Conservation (phyloP, 345 rosid species). For the Euclidium syriacum region DNA sequence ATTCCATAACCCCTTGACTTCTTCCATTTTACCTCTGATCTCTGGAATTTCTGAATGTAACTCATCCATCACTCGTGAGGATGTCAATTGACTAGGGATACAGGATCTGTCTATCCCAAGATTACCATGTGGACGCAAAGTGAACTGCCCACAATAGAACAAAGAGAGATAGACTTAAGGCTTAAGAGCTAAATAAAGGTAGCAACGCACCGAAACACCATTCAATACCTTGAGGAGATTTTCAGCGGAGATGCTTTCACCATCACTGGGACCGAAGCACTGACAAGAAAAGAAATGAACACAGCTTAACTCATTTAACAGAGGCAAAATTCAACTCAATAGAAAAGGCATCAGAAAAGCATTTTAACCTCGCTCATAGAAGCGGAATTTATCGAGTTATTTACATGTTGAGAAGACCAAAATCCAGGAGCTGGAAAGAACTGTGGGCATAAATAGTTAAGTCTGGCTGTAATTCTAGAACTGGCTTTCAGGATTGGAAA, state of each 20-base stretch:
- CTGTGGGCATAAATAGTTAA: constrained; percentile 92
- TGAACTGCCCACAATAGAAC: constrained; percentile 53
- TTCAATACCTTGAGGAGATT: constrained; percentile 89
- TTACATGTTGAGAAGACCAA: constrained; percentile 48
- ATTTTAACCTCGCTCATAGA: constrained; percentile 46
- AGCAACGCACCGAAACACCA: not conserved
- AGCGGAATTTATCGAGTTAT: constrained; percentile 19
- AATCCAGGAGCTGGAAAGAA: constrained; percentile 91
- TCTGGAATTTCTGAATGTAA: constrained; percentile 73
- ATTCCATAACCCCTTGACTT: constrained; percentile 53
- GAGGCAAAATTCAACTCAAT: not conserved
- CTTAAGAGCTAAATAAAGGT: constrained; percentile 8
- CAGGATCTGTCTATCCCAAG: constrained; percentile 83
- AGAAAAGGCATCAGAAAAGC: not conserved
- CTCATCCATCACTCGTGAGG: constrained; percentile 52
- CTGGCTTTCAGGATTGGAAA: constrained; percentile 79
- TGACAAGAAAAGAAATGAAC: constrained; percentile 31
- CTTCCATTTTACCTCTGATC: constrained; percentile 53
- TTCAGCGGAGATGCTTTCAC: constrained; percentile 61
- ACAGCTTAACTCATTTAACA: not conserved
- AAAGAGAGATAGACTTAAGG: constrained; percentile 4
- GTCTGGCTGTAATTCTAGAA: constrained; percentile 77
- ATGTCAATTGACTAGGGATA: constrained; percentile 49
- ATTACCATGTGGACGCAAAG: constrained; percentile 83
- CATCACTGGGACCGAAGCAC: constrained; percentile 36